Base-by-base conservation (phyloP, 495 filamentous ascomycete species). In the Neurospora sublineolata region DNA sequence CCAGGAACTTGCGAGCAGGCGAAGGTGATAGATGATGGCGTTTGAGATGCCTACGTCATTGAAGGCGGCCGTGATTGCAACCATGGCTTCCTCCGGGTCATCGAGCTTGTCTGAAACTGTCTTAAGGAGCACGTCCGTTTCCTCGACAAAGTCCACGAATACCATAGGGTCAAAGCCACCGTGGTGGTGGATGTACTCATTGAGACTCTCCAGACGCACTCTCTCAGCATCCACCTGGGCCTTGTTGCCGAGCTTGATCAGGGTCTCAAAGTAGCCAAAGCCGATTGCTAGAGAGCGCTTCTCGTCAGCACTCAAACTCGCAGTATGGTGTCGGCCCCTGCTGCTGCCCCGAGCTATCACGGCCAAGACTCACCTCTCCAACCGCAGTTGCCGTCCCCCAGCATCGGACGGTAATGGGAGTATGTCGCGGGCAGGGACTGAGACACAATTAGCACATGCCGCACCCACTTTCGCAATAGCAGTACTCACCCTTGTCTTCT, bases 311-410 rank as follows among this genome's bases (percentile, higher is more conserved):
- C 42, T 14, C 30, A 33, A 67, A 58, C 9, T 18, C 42, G 42
- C 39, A 39, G 37, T 33, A 39, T 37, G 18, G 23, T 16, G 42
- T 70, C 52, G 69, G 27, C 37, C 33, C 10, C 16, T 8, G 37
- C 37, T n/a, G 68, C 10, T 70, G n/a, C 30, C 20, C 16, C 12
- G 68, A 30, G 41, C 20, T 39, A 64, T 33, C 52, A 64, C 27
- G 52, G 16, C 36, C 60, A 23, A 33, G n/a, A 83, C 80, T 79
- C 87, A 97, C 94, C 95, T 90, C 95, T 87, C 94, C 95, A 99
- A 74, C 95, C 95, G 83, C 95, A 99, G 77, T 96, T 94, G 42
- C 95, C 95, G 82, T 99, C 95, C 27, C 95, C 94, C 79, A 89
- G 90, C 81, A 97, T 89, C 4, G 90, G 90, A 52, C 95, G 92